Evolutionary conservation across 2,329 filamentous ascomycete genomes (phyloP), one percentile per base, ranked within the genome.

Genomic region (Fusarium nygamai): DNA sequence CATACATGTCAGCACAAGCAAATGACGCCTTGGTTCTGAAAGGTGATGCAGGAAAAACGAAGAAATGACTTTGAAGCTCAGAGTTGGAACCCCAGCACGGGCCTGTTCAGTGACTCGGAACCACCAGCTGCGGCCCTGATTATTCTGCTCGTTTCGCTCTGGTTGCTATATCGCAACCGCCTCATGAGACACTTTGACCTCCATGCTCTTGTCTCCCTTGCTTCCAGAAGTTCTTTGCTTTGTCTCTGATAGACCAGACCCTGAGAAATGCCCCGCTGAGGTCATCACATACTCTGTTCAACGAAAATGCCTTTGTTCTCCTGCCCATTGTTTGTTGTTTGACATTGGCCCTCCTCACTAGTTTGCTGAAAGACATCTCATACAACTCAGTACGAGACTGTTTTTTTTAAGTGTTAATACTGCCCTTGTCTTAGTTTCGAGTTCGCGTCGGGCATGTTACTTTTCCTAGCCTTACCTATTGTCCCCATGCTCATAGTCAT

Each of bases 401-500:
- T 41, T 61, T 70, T 50, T 33, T 38, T 9, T 38, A 51, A 44
- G 17, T 39, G 19, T 60, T 70, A 43, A 56, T 58, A 60, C 41
- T 56, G 44, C 34, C 62, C 64, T 70, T 65, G 66, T 50, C 60
- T 69, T 75, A 73, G 64, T 43, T 64, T 61, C 64, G 66, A 73
- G 61, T 75, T 64, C 43, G 33, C 41, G 59, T 66, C 58, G 61
- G 53, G 20, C 58, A 14, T 71, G 47, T 61, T 69, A 34, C 51
- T 44, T 34, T 69, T 61, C 31, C 27, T 46, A 62, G 51, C 46
- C 63, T 36, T 36, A 41, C 48, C 50, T 64, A 47, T 71, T 33
- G 17, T 38, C 41, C 57, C 66, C 66, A 63, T 68, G 56, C 41
- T 62, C 64, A 68, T 68, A 69, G 20, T 29, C 29, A 67, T 57